Percentiles rank a stretch among this genome's conserved stretches.
These are phyloP conservation scores for Talaromyces albobiverticillius DNA, from an alignment of 2,329 filamentous ascomycete genomes.

Conservation along the genomic window DNA sequence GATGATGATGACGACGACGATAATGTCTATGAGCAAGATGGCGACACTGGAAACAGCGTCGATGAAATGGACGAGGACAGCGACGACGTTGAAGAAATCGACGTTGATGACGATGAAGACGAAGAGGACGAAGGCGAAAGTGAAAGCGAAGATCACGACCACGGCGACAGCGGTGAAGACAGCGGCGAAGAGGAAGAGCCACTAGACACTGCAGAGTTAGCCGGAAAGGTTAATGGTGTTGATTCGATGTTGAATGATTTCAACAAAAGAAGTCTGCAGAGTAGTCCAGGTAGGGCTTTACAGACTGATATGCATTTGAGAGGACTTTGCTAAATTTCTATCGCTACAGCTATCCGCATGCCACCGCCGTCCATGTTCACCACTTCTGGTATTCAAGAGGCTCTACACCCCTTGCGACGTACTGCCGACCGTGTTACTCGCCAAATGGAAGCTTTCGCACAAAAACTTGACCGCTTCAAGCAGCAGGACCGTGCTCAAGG, in stretches of 20 bases:
- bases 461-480: slow-evolving; percentile 73
- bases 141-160: slow-evolving; percentile 25
- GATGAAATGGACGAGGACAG: slow-evolving; percentile 23
- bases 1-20: slow-evolving; percentile 31
- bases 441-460: slow-evolving; percentile 85
- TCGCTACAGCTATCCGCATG: slow-evolving; percentile 16
- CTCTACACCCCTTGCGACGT: slow-evolving; percentile 59
- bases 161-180: slow-evolving; percentile 23
- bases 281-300: slow-evolving; percentile 12
- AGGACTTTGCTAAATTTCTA: neutral
- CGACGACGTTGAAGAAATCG: slow-evolving; percentile 38
- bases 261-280: slow-evolving; percentile 6
- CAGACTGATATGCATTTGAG: neutral
- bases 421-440: slow-evolving; percentile 68
- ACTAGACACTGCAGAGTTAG: slow-evolving; percentile 25
- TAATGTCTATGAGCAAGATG: slow-evolving; percentile 21
- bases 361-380: slow-evolving; percentile 36
- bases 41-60: slow-evolving; percentile 20
- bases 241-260: slow-evolving; percentile 19
- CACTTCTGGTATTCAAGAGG: slow-evolving; percentile 48
- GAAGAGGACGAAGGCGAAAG: slow-evolving; percentile 10
- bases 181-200: slow-evolving; percentile 18
- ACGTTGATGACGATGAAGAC: slow-evolving; percentile 33
- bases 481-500: slow-evolving; percentile 47
- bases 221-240: slow-evolving; percentile 25